Evolutionary conservation across 768 basidiomycete species (phyloP).

Genomic region (Galerina sulciceps): DNA sequence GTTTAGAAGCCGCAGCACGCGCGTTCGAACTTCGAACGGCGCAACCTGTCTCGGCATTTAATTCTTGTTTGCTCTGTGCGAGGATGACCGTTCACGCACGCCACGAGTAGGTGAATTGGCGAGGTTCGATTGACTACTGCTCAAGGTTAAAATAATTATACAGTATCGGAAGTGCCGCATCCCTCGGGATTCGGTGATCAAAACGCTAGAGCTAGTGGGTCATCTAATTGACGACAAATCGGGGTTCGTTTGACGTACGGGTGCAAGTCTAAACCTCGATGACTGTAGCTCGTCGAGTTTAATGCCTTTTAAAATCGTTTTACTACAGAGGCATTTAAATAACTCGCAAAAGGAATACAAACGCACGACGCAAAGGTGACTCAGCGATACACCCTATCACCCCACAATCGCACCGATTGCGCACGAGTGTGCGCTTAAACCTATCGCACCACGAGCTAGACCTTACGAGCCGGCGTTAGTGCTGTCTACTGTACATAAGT

Average conservation of each 20-base stretch:
- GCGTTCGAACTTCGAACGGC: not conserved
- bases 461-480: no score
- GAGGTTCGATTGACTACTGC: not conserved
- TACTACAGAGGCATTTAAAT: no score
- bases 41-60: not conserved
- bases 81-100: not conserved
- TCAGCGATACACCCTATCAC: not conserved
- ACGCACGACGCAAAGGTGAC: not conserved
- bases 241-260: not conserved
- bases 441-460: not conserved
- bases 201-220: not conserved
- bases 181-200: conserved; percentile 14
- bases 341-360: not conserved
- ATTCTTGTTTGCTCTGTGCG: not conserved
- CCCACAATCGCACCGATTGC: not conserved
- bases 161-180: conserved; percentile 6
- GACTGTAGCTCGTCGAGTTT: no score
- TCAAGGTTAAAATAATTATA: not conserved
- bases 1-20: conserved; percentile 4
- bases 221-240: not conserved
- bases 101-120: not conserved
- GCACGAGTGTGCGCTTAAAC: not conserved
- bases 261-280: not conserved
- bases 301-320: no score
- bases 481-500: no score